phyloP scores from a whole-genome alignment of 306 rosid genomes.

The Acacia confusa region DNA sequence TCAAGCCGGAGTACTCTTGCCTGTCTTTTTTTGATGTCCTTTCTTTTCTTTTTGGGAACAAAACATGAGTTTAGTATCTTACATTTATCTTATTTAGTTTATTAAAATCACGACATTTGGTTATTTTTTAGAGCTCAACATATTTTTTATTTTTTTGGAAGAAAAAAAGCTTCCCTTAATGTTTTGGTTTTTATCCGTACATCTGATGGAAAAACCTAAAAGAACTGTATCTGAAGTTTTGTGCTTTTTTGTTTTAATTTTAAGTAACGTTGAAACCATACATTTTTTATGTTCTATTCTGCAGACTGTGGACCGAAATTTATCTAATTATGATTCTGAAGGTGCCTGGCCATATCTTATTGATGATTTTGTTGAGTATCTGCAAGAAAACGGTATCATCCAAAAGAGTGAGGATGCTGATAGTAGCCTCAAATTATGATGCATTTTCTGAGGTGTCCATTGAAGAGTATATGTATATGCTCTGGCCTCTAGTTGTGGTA shows the following conservation, averaged over 20 bases:
- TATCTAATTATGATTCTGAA: constrained; percentile 86
- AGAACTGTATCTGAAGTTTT: background rate
- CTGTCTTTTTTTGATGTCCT: too few relatives aligned
- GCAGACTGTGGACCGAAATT: constrained; percentile 69
- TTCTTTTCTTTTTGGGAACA: background rate
- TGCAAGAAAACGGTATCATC: constrained; percentile 72
- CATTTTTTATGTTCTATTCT: constrained; percentile 25
- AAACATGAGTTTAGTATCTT: background rate
- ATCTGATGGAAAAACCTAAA: background rate
- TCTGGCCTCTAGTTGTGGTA: constrained; percentile 4
- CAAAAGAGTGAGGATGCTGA: constrained; percentile 46
- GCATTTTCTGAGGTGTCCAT: constrained; percentile 8
- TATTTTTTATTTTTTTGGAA: background rate
- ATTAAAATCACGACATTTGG: background rate
- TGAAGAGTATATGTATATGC: background rate
- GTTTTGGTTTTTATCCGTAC: background rate
- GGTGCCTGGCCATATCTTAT: constrained; percentile 99
- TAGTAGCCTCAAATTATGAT: constrained; percentile 44
- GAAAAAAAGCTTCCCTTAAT: background rate
- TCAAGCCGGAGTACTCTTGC: background rate
- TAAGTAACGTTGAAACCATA: background rate
- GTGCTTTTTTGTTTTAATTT: background rate
- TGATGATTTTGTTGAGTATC: constrained; percentile 92
- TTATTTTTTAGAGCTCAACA: background rate
- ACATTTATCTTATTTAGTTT: background rate